These are phyloP conservation scores for Arachnomyces sp. DNA, from an alignment of 2,329 filamentous ascomycete species.

Conservation along the genomic window DNA sequence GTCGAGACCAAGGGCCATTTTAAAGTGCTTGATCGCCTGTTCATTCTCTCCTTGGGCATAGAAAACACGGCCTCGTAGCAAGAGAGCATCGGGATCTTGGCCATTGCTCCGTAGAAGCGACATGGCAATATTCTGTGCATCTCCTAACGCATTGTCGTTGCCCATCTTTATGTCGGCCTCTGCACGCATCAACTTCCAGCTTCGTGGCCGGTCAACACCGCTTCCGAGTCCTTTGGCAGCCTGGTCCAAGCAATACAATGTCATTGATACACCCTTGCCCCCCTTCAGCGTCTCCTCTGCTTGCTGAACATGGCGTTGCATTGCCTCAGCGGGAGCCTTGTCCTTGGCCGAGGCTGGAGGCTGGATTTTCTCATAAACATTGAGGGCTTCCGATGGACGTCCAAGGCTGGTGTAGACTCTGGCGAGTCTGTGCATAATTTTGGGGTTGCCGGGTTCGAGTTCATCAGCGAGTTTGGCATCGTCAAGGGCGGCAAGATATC, in stretches of 20 bases:
- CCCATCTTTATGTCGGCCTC: conserved; percentile 92
- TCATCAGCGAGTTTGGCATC: conserved; percentile 78
- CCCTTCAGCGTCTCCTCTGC: conserved; percentile 68
- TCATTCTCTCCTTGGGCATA: conserved; percentile 92
- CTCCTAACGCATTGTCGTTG: conserved; percentile 76
- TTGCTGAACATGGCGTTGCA: conserved; percentile 71
- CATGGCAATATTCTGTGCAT: conserved; percentile 90
- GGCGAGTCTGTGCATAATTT: conserved; percentile 79
- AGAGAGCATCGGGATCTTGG: conserved; percentile 87
- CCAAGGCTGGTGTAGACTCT: conserved; percentile 85
- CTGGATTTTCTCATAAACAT: conserved; percentile 70
- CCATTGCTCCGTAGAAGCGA: conserved; percentile 73
- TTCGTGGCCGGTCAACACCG: conserved; percentile 71
- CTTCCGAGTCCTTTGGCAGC: conserved; percentile 71
- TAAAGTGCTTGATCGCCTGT: conserved; percentile 86
- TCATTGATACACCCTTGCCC: conserved; percentile 81
- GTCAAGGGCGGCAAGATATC: conserved; percentile 70
- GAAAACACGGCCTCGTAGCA: conserved; percentile 76
- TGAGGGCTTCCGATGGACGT: conserved; percentile 75
- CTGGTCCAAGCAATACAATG: conserved; percentile 80
- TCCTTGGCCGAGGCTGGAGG: conserved; percentile 79
- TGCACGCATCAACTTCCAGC: conserved; percentile 88
- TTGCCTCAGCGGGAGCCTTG: conserved; percentile 69
- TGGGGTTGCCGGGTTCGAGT: conserved; percentile 75
- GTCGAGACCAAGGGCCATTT: conserved; percentile 80